Percentiles rank a stretch among this genome's conserved stretches.
phyloP scores from a whole-genome alignment of 1,284 basidiomycete species.

The Trichosporon faecale region DNA sequence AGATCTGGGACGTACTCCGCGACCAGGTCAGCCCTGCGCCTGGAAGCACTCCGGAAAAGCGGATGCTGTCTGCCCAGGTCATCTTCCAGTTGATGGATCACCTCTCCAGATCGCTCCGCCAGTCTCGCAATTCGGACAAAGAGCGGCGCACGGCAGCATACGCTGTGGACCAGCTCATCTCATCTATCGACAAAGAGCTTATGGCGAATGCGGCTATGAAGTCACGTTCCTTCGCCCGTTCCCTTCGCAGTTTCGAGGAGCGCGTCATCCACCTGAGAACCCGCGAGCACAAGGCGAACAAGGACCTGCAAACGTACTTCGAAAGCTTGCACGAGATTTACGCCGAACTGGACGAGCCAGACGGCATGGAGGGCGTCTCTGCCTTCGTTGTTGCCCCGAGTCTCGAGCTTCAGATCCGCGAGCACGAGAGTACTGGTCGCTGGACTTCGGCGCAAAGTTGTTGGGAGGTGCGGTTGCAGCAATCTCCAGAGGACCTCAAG shows the following conservation, averaged over 20 bases:
- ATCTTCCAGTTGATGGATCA: conserved; percentile 95
- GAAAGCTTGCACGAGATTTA: conserved; percentile 95
- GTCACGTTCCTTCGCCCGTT: conserved; percentile 89
- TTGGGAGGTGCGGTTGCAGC: conserved; percentile 96
- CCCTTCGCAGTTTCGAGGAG: conserved; percentile 91
- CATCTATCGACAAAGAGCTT: conserved; percentile 79
- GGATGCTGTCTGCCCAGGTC: conserved; percentile 82
- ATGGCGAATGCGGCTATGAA: conserved; percentile 91
- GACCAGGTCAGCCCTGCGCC: conserved; percentile 74
- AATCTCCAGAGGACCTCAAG: conserved; percentile 80
- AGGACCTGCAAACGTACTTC: conserved; percentile 72
- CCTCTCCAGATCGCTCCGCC: conserved; percentile 80
- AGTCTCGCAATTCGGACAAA: conserved; percentile 53
- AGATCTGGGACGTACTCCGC: conserved; percentile 76
- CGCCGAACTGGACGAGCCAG: conserved; percentile 92
- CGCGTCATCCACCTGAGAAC: conserved; percentile 61
- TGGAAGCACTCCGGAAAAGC: conserved; percentile 67
- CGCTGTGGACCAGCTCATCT: conserved; percentile 70
- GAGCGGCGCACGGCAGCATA: conserved; percentile 58
- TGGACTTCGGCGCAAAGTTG: conserved; percentile 99
- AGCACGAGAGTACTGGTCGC: conserved; percentile 93
- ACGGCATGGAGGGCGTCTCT: conserved; percentile 98
- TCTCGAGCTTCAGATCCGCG: conserved; percentile 93
- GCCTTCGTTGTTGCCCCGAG: conserved; percentile 83
- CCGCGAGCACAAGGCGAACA: conserved; percentile 49